These are phyloP conservation scores for Wickerhamomyces alni DNA, from an alignment of 805 yeast genomes.

Conservation along the genomic window DNA sequence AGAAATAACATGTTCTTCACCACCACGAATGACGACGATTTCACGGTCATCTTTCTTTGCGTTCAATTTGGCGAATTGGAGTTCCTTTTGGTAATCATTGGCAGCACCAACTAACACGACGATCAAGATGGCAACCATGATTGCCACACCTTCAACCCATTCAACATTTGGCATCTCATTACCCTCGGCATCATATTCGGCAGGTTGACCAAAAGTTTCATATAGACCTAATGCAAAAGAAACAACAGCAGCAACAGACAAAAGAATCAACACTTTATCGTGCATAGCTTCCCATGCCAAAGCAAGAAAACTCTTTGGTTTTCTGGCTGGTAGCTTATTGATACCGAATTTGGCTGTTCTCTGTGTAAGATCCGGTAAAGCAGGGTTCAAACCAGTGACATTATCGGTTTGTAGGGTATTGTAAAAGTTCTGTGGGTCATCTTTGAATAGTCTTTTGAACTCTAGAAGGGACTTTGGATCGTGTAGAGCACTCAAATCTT, in stretches of 20 bases:
- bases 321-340: conserved; percentile 66
- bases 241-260: conserved; percentile 80
- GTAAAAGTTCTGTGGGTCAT: conserved; percentile 18
- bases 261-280: conserved; percentile 82
- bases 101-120: conserved; percentile 91
- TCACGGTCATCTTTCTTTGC: conserved; percentile 82
- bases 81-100: conserved; percentile 95
- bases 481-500: conserved; percentile 42
- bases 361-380: conserved; percentile 24
- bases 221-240: conserved; percentile 89
- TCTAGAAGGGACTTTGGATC: conserved; percentile 54
- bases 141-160: conserved; percentile 99
- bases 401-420: conserved; percentile 31
- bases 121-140: conserved; percentile 81
- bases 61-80: conserved; percentile 84
- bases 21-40: conserved; percentile 69
- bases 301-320: conserved; percentile 59
- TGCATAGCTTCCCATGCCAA: conserved; percentile 81
- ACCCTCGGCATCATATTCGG: conserved; percentile 75
- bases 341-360: conserved; percentile 55
- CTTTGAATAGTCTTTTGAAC: conserved; percentile 13
- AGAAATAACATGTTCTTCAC: conserved; percentile 59
- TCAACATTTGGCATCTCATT: conserved; percentile 75
- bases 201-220: conserved; percentile 82
- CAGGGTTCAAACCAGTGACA: conserved; percentile 34